These are phyloP conservation scores for Dryas octopetala DNA, from an alignment of 306 rosid species.

Conservation along the genomic window DNA sequence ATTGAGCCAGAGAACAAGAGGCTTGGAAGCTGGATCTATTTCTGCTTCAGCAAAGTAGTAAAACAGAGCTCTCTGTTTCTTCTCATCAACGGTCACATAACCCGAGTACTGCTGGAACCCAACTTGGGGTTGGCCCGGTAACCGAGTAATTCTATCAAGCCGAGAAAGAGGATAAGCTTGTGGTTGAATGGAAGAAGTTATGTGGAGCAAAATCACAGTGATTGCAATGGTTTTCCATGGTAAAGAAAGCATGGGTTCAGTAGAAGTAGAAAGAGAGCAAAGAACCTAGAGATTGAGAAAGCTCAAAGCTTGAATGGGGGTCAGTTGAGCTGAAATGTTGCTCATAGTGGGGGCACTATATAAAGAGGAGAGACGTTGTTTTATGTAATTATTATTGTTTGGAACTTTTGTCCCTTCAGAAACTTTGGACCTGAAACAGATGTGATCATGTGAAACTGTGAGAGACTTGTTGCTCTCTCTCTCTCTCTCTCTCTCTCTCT, in stretches of 20 bases:
- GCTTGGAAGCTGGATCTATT: conserved; percentile 69
- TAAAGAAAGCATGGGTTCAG: conserved; percentile 31
- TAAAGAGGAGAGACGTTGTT: conserved; percentile 20
- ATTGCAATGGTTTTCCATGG: conserved; percentile 31
- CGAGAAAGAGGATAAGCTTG: conserved; percentile 20
- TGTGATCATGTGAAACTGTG: conserved; percentile 5
- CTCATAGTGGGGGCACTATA: conserved; percentile 30
- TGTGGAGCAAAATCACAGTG: conserved; percentile 33
- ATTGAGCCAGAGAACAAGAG: conserved; percentile 85
- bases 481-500: background rate
- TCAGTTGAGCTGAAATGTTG: conserved; percentile 8
- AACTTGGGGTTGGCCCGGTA: conserved; percentile 86
- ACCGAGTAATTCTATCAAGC: conserved; percentile 45
- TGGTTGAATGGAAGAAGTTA: conserved; percentile 27
- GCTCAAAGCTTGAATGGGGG: conserved; percentile 10
- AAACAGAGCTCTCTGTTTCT: conserved; percentile 60
- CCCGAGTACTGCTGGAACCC: conserved; percentile 75
- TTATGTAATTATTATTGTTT: conserved; percentile 34
- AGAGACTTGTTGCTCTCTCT: background rate
- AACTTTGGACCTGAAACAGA: conserved; percentile 25
- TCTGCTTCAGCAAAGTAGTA: conserved; percentile 85
- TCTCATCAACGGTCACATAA: conserved; percentile 63
- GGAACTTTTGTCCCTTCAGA: conserved; percentile 20
- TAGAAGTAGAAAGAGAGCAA: background rate
- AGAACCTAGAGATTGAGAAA: conserved; percentile 20